Base-by-base conservation (phyloP, 2,329 filamentous ascomycete genomes). In the Catunica adiposa region DNA sequence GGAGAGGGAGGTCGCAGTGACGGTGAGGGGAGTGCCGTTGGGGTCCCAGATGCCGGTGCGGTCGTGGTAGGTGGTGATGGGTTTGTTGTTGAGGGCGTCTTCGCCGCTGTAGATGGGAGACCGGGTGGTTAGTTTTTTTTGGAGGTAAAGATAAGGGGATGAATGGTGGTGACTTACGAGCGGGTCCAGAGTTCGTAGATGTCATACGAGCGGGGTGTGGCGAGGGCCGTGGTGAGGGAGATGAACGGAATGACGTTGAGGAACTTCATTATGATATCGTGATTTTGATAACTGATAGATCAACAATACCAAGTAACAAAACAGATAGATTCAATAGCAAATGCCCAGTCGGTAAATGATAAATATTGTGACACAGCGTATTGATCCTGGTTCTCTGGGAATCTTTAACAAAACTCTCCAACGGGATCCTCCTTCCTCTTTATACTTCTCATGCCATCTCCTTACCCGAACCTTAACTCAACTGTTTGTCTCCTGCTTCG, bases 21-120 rank as follows among this genome's bases (percentile, higher is more conserved):
- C 56, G 29, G n/a, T 20, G 25, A 58, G 25, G 29, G 50, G 15
- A 17, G 44, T 40, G 34, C 29, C 29, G 38, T 8, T 44, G 53
- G 20, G 17, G 34, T 31, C 22, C 56, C 56, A 58, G 31, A 58
- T n/a, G 22, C 56, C 56, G 7, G 46, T 50, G 31, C 37, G 48
- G 34, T 34, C 15, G 26, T 31, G 4, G 22, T 38, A n/a, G 34
- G 50, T 23, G 14, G 48, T 40, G 38, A 58, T 31, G 15, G 56
- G 48, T 51, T 58, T 55, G 40, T 53, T 25, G 47, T 58, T 47
- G 40, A 58, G 34, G 14, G 53, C 48, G 40, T 47, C 14, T 15
- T 53, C 17, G 8, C 34, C 14, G n/a, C 56, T 58, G 15, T 17
- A 22, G 44, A 22, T 1, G 20, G 40, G 40, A 44, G 8, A n/a